Percentiles rank a stretch among this genome's conserved stretches.
phyloP scores from a whole-genome alignment of 306 rosid genomes.

The Vigna angularis region DNA sequence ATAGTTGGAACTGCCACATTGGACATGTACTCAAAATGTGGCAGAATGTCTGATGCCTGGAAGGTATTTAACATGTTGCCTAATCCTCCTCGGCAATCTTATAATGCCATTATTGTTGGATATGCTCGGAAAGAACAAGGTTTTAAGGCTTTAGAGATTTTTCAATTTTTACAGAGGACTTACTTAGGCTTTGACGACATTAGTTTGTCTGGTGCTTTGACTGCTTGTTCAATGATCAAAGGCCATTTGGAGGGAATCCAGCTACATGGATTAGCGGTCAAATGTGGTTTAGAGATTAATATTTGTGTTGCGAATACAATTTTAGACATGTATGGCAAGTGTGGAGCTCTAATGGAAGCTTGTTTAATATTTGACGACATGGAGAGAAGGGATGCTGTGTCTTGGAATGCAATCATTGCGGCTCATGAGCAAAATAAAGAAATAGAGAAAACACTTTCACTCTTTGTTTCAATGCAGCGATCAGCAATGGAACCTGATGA shows the following conservation, averaged over 20 bases:
- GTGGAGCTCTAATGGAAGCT: conserved; percentile 67
- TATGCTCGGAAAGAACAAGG: conserved; percentile 68
- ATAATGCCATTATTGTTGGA: conserved; percentile 79
- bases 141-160: conserved; percentile 63
- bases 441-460: conserved; percentile 58
- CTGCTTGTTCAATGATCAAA: conserved; percentile 72
- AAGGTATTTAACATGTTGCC: conserved; percentile 67
- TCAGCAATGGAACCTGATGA: conserved; percentile 83
- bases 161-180: conserved; percentile 62
- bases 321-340: conserved; percentile 90
- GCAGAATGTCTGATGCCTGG: conserved; percentile 63
- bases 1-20: conserved; percentile 85
- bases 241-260: conserved; percentile 67
- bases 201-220: conserved; percentile 75
- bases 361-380: conserved; percentile 71
- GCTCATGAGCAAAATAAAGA: conserved; percentile 80
- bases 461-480: conserved; percentile 72
- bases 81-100: conserved; percentile 66
- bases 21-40: conserved; percentile 91
- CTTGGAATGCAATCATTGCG: conserved; percentile 91
- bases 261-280: conserved; percentile 73
- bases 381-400: conserved; percentile 76
- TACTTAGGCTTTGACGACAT: conserved; percentile 65
- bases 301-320: conserved; percentile 82
- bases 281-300: conserved; percentile 60